phyloP scores from a whole-genome alignment of 352 stramenopile species.

The Albugo candida region DNA sequence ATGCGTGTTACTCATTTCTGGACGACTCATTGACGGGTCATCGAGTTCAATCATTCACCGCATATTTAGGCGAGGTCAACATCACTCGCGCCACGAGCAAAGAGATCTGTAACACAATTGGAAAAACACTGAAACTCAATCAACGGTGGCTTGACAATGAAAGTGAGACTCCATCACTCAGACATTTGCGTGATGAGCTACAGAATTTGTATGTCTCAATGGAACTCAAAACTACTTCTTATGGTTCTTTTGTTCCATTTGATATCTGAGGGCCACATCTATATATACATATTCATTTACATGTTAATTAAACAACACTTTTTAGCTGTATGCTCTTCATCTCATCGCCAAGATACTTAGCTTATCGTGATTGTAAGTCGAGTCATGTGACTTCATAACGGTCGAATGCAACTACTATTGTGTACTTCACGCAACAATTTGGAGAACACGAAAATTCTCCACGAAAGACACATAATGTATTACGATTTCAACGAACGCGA shows the following conservation, averaged over 20 bases:
- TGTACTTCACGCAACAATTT: too few relatives aligned
- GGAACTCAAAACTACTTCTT: conserved; percentile 7
- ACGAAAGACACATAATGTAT: conserved; percentile 37
- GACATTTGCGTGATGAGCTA: conserved; percentile 13
- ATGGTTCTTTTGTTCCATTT: too few relatives aligned
- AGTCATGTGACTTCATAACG: too few relatives aligned
- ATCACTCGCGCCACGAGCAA: conserved; percentile 13
- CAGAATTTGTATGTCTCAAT: conserved; percentile 18
- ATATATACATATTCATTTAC: too few relatives aligned
- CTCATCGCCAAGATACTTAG: too few relatives aligned
- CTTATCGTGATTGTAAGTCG: too few relatives aligned
- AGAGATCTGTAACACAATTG: conserved; percentile 16
- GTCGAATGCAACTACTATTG: too few relatives aligned
- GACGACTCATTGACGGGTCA: conserved; percentile 21
- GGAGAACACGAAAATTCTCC: background rate
- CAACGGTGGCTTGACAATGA: conserved; percentile 10
- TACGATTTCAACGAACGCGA: conserved; percentile 42
- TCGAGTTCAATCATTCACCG: conserved; percentile 10
- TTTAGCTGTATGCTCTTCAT: too few relatives aligned
- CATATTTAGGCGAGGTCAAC: conserved; percentile 14
- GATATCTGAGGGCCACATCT: too few relatives aligned
- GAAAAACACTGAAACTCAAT: conserved; percentile 12
- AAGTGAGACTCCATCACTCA: conserved; percentile 12
- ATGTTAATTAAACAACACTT: too few relatives aligned
- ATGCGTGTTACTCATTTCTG: conserved; percentile 18